Base-by-base conservation (phyloP, 2,329 filamentous ascomycete species). In the Calonectria honghensis region DNA sequence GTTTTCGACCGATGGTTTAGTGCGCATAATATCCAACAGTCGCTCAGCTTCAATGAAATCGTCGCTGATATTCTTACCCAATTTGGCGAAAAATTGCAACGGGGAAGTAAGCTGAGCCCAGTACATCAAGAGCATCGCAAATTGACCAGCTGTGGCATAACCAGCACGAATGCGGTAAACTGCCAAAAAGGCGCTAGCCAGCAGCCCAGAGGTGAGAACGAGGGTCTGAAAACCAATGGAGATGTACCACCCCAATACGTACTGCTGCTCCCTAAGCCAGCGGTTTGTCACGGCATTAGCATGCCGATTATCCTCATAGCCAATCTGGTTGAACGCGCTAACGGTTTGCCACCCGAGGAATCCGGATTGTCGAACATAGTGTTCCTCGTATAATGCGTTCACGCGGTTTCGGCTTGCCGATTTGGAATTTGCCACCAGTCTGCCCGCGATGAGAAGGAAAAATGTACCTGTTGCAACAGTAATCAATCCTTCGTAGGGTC, bases 51-150 rank as follows among this genome's bases (percentile, higher is more conserved):
- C 87, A 57, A 92, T 89, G 45, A 92, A 86, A 72, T 91, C 88
- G 75, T 88, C 87, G 72, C 90, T 90, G 75, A 92, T 87, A 64
- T 84, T 89, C 79, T 90, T 90, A 9, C 91, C 90, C 35, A 92
- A 84, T 24, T 86, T 85, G 9, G 90, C 89, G 80, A 95, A 95
- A 83, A 94, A 95, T 77, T 92, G 92, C 68, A 95, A 88, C 2
- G 94, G 94, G 2, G 90, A 89, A 57, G 93, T 93, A 48, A 95
- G 87, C 80, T 95, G 93, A 24, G 90, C 90, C 93, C 94, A 94
- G 83, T 95, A 95, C 68, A 93, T 93, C 74, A 95, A 85, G 20
- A 95, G 87, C 84, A 93, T 91, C 70, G 94, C 91, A 78, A 95
- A 95, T 76, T 93, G 89, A 70, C 93, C 93, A 14, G 93, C 87